These are phyloP conservation scores for Myxozyma vanderwaltii DNA, from an alignment of 805 yeast genomes.

Conservation along the genomic window DNA sequence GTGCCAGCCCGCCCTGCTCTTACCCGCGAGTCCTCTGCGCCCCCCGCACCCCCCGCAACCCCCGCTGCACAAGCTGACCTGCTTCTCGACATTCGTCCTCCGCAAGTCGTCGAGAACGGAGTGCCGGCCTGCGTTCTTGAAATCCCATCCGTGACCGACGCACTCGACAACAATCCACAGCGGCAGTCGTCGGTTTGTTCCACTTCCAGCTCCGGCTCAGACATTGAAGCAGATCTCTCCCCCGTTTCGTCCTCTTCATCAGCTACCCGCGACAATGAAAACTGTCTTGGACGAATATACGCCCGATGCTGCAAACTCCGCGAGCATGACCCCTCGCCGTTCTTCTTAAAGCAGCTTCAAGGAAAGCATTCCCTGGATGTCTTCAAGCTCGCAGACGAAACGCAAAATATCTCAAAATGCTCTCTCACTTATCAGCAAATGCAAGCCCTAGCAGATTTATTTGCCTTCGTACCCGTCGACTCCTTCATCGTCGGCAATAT, in stretches of 20 bases:
- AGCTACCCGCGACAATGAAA: not conserved
- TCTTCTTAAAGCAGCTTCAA: conserved; percentile 11
- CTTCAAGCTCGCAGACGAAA: conserved; percentile 3
- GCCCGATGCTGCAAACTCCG: conserved; percentile 34
- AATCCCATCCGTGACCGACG: not conserved
- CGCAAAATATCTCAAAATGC: not conserved
- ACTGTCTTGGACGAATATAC: conserved; percentile 20
- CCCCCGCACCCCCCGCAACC: too few relatives aligned
- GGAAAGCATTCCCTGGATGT: conserved; percentile 19
- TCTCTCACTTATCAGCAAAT: conserved; percentile 13
- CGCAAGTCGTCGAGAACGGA: not conserved
- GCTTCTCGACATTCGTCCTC: conserved; percentile 6
- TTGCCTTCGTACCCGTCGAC: conserved; percentile 23
- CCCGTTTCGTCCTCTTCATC: not conserved
- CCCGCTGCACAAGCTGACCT: conserved; percentile 1
- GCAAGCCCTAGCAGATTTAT: conserved; percentile 30
- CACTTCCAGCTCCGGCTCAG: not conserved
- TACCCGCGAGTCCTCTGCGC: not conserved
- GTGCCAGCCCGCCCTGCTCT: too few relatives aligned
- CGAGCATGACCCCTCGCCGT: conserved; percentile 21
- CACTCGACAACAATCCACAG: not conserved
- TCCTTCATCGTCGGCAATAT: conserved; percentile 9
- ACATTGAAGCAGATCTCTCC: not conserved
- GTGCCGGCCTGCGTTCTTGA: conserved; percentile 1
- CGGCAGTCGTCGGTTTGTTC: not conserved